Percentiles rank a stretch among this genome's conserved stretches.
Conservation (phyloP, 2,329 filamentous ascomycete genomes). For the Alternaria alternata region DNA sequence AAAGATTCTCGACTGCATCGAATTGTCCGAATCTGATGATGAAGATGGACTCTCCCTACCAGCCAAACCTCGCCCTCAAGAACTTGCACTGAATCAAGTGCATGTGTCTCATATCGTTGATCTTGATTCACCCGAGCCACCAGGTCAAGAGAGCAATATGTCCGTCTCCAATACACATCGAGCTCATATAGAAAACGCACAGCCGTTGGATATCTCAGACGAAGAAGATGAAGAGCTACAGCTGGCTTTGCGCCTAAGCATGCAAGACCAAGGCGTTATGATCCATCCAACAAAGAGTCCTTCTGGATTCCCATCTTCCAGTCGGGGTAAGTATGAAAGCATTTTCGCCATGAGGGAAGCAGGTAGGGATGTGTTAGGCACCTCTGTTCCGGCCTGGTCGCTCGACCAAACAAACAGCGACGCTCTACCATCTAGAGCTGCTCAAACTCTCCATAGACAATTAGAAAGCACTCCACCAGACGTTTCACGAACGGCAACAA, state of each 20-base stretch:
- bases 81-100: not conserved
- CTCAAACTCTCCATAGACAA: not conserved
- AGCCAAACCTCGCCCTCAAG: not conserved
- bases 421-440: not conserved
- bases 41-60: not conserved
- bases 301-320: not conserved
- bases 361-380: conserved; percentile 4
- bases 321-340: conserved; percentile 1
- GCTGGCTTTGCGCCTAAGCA: conserved; percentile 21
- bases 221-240: conserved; percentile 16
- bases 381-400: conserved; percentile 11
- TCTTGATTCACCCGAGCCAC: not conserved
- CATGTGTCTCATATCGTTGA: not conserved
- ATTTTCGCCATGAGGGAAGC: conserved; percentile 13
- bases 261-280: conserved; percentile 6
- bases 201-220: not conserved
- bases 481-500: not conserved
- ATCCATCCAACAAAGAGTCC: not conserved
- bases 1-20: conserved; percentile 5
- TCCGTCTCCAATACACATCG: not conserved
- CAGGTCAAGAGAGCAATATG: not conserved
- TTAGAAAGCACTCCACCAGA: not conserved
- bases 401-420: not conserved
- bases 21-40: conserved; percentile 23
- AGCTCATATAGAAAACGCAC: not conserved